Percentiles rank a stretch among this genome's conserved stretches.
phyloP scores from a whole-genome alignment of 257 asterid species.

The Solanum chaucha region DNA sequence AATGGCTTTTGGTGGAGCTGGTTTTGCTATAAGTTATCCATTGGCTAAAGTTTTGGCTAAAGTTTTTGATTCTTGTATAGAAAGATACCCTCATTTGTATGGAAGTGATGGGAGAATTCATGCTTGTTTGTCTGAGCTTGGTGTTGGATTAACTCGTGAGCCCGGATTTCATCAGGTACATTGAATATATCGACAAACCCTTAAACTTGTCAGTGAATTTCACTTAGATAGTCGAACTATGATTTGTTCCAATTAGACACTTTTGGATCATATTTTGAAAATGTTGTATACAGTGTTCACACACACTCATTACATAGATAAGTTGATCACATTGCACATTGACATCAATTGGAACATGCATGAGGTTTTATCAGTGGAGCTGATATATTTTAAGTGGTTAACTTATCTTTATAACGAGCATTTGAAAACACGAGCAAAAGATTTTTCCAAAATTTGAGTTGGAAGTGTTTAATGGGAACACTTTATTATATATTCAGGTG shows the following conservation, averaged over 20 bases:
- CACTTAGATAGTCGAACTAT: not conserved
- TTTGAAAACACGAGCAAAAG: not conserved
- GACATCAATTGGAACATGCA: not conserved
- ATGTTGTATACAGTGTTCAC: not conserved
- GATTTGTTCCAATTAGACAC: not conserved
- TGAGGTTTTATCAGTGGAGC: not conserved
- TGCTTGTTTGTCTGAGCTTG: constrained; percentile 70
- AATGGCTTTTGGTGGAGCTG: constrained; percentile 93
- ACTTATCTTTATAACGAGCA: not conserved
- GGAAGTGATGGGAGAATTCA: constrained; percentile 73
- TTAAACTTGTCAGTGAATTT: not conserved
- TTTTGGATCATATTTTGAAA: not conserved
- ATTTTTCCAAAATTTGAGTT: not conserved
- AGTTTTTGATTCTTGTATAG: constrained; percentile 56
- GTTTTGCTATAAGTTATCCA: constrained; percentile 85
- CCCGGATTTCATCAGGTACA: constrained; percentile 94
- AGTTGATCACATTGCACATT: not conserved
- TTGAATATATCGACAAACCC: not conserved
- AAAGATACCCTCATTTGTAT: constrained; percentile 53
- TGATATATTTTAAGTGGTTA: not conserved
- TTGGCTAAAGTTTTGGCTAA: constrained; percentile 53
- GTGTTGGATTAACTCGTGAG: constrained; percentile 56
- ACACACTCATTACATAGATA: not conserved
- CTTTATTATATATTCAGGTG: not conserved
- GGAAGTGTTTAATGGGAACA: not conserved